These are phyloP conservation scores for Kitagawia praeruptora DNA, from an alignment of 129 eudicot genomes.

Conservation along the genomic window DNA sequence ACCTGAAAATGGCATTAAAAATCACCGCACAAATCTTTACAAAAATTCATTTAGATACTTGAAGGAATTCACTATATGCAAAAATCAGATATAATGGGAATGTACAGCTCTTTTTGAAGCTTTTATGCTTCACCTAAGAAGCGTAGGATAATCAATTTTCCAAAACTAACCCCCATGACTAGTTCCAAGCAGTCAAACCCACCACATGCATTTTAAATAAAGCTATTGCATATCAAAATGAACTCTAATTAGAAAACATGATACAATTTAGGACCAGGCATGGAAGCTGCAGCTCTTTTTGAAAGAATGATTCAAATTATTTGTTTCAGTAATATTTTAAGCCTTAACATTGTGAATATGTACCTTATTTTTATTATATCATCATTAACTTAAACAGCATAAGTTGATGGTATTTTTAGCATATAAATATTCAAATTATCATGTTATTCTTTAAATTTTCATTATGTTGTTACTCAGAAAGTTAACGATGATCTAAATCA, in stretches of 20 bases:
- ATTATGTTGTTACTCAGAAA: too few species aligned
- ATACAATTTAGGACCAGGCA: neutral
- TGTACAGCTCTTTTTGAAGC: neutral
- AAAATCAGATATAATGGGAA: neutral
- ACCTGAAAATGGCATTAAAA: slow-evolving; percentile 37
- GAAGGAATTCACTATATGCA: neutral
- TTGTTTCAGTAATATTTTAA: too few species aligned
- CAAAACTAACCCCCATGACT: neutral
- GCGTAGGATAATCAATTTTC: neutral
- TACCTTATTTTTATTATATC: too few species aligned
- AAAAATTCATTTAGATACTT: neutral
- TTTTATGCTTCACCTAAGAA: neutral
- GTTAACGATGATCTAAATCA: too few species aligned
- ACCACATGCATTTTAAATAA: neutral
- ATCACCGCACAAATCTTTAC: neutral
- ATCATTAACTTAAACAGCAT: too few species aligned
- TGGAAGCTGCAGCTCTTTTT: neutral
- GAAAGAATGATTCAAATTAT: neutral
- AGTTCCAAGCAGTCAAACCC: neutral
- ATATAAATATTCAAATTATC: too few species aligned
- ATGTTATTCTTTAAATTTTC: too few species aligned
- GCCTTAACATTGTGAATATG: neutral
- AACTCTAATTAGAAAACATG: neutral
- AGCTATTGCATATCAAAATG: neutral
- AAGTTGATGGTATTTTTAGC: too few species aligned